These are phyloP conservation scores for Thalassiosira profunda DNA, from an alignment of 108 stramenopile genomes.

Conservation along the genomic window DNA sequence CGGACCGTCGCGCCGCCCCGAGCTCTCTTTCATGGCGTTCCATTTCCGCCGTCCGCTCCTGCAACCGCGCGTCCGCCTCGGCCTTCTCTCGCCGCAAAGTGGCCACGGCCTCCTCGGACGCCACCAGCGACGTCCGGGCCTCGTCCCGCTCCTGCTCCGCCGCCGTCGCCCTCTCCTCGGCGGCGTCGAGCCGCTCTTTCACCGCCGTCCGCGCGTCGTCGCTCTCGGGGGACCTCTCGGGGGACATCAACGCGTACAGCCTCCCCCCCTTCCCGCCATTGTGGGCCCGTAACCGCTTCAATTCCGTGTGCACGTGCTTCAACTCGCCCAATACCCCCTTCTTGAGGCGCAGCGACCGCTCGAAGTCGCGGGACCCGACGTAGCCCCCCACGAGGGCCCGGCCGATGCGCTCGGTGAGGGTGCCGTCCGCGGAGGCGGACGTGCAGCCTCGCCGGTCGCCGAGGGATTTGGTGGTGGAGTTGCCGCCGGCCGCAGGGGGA, in stretches of 20 bases:
- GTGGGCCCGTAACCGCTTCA: not conserved
- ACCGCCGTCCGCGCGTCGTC: not conserved
- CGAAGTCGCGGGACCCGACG: slow-evolving; percentile 17
- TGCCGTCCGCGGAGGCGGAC: not conserved
- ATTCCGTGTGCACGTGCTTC: slow-evolving; percentile 21
- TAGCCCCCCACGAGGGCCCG: slow-evolving; percentile 27
- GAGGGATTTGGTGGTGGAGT: too few relatives aligned
- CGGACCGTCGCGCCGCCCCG: not conserved
- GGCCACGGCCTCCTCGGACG: too few relatives aligned
- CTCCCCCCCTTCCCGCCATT: not conserved
- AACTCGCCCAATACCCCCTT: slow-evolving; percentile 39
- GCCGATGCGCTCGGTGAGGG: slow-evolving; percentile 32
- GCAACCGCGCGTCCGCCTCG: too few relatives aligned
- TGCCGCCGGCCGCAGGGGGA: too few relatives aligned
- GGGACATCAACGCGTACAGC: not conserved
- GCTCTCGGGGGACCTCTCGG: too few relatives aligned
- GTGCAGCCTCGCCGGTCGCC: too few relatives aligned
- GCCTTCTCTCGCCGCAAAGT: too few relatives aligned
- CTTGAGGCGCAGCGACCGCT: slow-evolving; percentile 35
- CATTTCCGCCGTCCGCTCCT: too few relatives aligned
- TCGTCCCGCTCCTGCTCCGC: not conserved
- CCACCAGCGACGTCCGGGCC: too few relatives aligned
- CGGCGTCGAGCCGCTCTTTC: not conserved
- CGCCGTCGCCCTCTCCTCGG: not conserved
- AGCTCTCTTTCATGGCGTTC: too few relatives aligned